These are phyloP conservation scores for Globisporangium canariense DNA, from an alignment of 352 stramenopile genomes.

Conservation along the genomic window DNA sequence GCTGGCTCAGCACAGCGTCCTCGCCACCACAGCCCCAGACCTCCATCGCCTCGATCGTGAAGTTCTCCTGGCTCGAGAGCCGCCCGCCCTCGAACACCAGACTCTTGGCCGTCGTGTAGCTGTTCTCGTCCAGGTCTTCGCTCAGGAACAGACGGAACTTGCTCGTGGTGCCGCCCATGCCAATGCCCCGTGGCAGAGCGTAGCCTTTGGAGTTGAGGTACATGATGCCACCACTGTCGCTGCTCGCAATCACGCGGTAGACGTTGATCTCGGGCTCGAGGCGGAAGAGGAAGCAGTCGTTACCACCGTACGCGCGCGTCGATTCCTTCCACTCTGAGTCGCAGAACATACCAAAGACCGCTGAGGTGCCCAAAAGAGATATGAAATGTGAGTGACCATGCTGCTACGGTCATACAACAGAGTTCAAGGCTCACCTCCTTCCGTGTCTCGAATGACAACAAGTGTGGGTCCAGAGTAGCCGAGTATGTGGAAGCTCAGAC, in stretches of 20 bases:
- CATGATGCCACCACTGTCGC: constrained; percentile 56
- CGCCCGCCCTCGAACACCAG: constrained; percentile 67
- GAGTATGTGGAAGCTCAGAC: constrained; percentile 75
- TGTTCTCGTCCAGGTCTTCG: constrained; percentile 82
- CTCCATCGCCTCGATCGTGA: constrained; percentile 66
- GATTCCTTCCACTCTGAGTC: constrained; percentile 85
- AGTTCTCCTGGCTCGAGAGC: constrained; percentile 56
- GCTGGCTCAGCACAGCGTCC: constrained; percentile 45
- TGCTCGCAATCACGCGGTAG: constrained; percentile 46
- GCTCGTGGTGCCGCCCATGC: constrained; percentile 72
- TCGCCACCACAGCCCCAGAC: constrained; percentile 79
- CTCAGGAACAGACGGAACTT: constrained; percentile 78
- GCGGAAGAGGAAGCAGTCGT: constrained; percentile 80
- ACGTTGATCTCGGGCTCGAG: constrained; percentile 57
- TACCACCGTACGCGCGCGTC: constrained; percentile 75
- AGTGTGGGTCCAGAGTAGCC: constrained; percentile 75
- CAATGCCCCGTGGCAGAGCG: constrained; percentile 64
- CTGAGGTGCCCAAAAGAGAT: constrained; percentile 25
- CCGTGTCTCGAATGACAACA: constrained; percentile 58
- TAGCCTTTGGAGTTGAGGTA: constrained; percentile 87
- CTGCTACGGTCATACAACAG: background rate
- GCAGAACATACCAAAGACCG: constrained; percentile 85
- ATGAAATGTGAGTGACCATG: background rate
- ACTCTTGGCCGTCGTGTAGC: constrained; percentile 74
- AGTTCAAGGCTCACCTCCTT: constrained; percentile 41